phyloP scores from a whole-genome alignment of 768 basidiomycete species.

The Leccinum rimulosum region DNA sequence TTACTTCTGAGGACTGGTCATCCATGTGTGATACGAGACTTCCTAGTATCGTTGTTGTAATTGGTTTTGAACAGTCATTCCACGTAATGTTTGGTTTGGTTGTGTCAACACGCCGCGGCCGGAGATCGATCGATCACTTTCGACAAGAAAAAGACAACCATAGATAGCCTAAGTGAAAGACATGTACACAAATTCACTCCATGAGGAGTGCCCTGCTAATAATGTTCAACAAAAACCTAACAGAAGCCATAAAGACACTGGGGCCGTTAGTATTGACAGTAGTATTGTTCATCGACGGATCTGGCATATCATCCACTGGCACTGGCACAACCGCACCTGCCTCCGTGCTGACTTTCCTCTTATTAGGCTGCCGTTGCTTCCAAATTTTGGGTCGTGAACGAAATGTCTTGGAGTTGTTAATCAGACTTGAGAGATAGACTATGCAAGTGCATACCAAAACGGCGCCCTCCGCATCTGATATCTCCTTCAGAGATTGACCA shows the following conservation, averaged over 20 bases:
- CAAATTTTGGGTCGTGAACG: too few species aligned
- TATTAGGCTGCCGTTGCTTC: neutral
- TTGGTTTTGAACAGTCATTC: neutral
- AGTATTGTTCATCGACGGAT: neutral
- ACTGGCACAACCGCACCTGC: neutral
- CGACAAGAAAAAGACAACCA: neutral
- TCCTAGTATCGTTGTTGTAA: too few species aligned
- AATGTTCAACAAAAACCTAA: slow-evolving; percentile 3
- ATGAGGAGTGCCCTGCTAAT: neutral
- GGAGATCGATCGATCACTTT: neutral
- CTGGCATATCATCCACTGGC: too few species aligned
- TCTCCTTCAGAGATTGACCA: slow-evolving; percentile 5
- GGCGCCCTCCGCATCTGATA: neutral
- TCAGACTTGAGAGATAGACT: neutral
- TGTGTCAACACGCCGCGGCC: slow-evolving; percentile 1
- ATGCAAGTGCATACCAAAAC: slow-evolving; percentile 2
- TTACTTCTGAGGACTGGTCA: neutral
- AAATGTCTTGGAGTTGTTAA: neutral
- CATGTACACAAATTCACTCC: neutral
- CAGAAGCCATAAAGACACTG: neutral
- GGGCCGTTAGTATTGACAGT: neutral
- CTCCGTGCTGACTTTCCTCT: neutral
- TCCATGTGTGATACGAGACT: slow-evolving; percentile 13
- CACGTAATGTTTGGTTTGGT: slow-evolving; percentile 25
- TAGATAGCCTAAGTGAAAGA: neutral